phyloP scores from a whole-genome alignment of 495 filamentous ascomycete genomes.

The Chaetomium cochliodes region DNA sequence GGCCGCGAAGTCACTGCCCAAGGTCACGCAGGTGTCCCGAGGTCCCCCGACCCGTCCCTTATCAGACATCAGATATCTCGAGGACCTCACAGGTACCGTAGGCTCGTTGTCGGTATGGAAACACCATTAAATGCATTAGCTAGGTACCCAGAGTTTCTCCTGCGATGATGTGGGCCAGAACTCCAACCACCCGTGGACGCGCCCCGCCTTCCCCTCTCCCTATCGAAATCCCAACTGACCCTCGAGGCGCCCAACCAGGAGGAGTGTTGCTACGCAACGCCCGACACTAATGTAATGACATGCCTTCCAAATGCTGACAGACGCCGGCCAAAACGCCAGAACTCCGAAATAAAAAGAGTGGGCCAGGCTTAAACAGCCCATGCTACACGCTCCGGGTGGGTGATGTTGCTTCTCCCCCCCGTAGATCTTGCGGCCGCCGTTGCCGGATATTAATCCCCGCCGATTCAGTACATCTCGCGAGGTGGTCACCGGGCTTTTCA shows the following conservation, averaged over 20 bases:
- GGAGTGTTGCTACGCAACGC: not conserved
- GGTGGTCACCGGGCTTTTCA: constrained; percentile 37
- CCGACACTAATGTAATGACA: constrained; percentile 19
- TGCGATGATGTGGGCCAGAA: constrained; percentile 10
- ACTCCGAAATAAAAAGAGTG: constrained; percentile 14
- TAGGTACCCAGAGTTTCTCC: not conserved
- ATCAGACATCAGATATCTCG: not conserved
- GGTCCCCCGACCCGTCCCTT: not conserved
- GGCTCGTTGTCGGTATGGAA: not conserved
- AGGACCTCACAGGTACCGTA: too few species aligned
- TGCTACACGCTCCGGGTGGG: not conserved
- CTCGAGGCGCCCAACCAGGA: not conserved
- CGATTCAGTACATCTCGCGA: not conserved
- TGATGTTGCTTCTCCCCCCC: not conserved
- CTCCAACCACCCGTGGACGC: constrained; percentile 17
- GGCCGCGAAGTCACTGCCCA: too few species aligned
- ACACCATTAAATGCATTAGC: not conserved
- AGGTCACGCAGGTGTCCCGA: not conserved
- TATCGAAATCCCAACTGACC: constrained; percentile 4
- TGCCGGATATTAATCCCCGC: constrained; percentile 4
- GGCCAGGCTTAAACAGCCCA: not conserved
- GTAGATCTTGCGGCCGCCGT: not conserved
- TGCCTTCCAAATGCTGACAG: constrained; percentile 17
- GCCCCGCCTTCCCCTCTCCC: not conserved
- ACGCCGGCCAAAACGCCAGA: constrained; percentile 22